Conservation (phyloP, 495 filamentous ascomycete species). For the Lophiotrema nucula region DNA sequence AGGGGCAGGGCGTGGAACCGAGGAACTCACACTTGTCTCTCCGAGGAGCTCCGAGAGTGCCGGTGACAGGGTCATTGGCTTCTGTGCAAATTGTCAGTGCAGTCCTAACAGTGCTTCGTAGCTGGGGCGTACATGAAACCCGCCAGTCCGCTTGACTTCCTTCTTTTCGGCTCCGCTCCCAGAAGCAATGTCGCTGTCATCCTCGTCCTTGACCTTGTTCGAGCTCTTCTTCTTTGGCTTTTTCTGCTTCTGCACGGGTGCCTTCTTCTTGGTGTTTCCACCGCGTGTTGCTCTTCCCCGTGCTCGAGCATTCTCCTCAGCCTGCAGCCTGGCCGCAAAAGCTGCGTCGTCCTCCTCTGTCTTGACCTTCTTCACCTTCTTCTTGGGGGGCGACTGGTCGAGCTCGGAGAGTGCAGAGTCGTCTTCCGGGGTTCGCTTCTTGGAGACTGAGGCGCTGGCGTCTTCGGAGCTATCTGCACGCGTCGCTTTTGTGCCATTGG, state of each 20-base stretch:
- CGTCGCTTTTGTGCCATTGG: constrained; percentile 44
- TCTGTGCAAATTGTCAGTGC: constrained; percentile 46
- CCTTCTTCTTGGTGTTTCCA: constrained; percentile 51
- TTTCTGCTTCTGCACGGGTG: constrained; percentile 47
- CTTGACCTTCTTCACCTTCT: constrained; percentile 53
- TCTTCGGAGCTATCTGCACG: constrained; percentile 18
- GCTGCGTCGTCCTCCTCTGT: constrained; percentile 72
- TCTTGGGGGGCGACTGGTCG: constrained; percentile 52
- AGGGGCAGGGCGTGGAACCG: background rate
- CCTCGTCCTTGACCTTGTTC: constrained; percentile 70
- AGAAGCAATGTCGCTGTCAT: constrained; percentile 73
- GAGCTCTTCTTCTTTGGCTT: constrained; percentile 78
- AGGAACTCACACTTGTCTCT: constrained; percentile 47
- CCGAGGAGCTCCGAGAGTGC: constrained; percentile 62
- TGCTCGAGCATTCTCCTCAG: constrained; percentile 73
- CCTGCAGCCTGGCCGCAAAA: constrained; percentile 83
- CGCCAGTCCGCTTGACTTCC: constrained; percentile 63
- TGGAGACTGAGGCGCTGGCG: constrained; percentile 20
- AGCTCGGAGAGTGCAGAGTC: constrained; percentile 47
- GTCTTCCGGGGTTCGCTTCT: constrained; percentile 44
- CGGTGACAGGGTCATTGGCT: constrained; percentile 64
- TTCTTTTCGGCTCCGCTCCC: constrained; percentile 61
- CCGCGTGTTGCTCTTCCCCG: constrained; percentile 67
- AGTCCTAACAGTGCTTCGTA: constrained; percentile 2
- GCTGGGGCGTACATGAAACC: constrained; percentile 62